These are phyloP conservation scores for Penicillium maclennaniae DNA, from an alignment of 495 filamentous ascomycete species.

Conservation along the genomic window DNA sequence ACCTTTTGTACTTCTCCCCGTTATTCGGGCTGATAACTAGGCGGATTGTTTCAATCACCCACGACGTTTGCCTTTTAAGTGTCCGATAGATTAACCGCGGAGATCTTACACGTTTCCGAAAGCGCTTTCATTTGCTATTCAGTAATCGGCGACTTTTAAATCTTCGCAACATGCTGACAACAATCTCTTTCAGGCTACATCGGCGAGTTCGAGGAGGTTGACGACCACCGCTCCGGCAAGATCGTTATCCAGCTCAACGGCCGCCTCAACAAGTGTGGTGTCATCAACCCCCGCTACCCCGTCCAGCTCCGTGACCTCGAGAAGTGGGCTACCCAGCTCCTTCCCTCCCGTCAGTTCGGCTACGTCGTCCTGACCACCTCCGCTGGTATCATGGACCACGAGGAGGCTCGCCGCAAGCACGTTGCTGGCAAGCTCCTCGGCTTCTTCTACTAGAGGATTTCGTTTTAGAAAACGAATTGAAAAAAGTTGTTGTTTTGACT, in stretches of 20 bases:
- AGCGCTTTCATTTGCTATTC: constrained; percentile 46
- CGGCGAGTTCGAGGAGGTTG: constrained; percentile 99
- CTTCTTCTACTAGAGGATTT: constrained; percentile 81
- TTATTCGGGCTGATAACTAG: constrained; percentile 99
- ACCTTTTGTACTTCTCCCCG: constrained; percentile 1
- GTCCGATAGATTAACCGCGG: constrained; percentile 84
- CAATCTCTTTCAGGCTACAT: constrained; percentile 74
- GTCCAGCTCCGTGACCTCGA: constrained; percentile 94
- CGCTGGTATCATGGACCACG: constrained; percentile 99
- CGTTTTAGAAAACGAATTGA: constrained; percentile 17
- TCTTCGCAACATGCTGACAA: constrained; percentile 77
- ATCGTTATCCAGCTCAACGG: constrained; percentile 94
- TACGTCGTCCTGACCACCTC: constrained; percentile 98
- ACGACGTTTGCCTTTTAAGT: constrained; percentile 99
- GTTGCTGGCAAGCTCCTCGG: constrained; percentile 93
- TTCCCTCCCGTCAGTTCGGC: constrained; percentile 98
- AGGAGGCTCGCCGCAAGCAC: constrained; percentile 97
- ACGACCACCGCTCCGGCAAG: constrained; percentile 98
- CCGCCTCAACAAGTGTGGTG: constrained; percentile 97
- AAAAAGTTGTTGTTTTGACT: constrained; percentile 35
- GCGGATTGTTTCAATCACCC: constrained; percentile 71
- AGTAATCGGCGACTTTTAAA: constrained; percentile 87
- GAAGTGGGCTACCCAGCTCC: constrained; percentile 98
- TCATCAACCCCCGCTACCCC: constrained; percentile 98
- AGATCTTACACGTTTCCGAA: constrained; percentile 90